Percentiles rank a stretch among this genome's conserved stretches.
Conservation (phyloP, 1,284 basidiomycete genomes). For the Cutaneotrichosporon daszewskae region DNA sequence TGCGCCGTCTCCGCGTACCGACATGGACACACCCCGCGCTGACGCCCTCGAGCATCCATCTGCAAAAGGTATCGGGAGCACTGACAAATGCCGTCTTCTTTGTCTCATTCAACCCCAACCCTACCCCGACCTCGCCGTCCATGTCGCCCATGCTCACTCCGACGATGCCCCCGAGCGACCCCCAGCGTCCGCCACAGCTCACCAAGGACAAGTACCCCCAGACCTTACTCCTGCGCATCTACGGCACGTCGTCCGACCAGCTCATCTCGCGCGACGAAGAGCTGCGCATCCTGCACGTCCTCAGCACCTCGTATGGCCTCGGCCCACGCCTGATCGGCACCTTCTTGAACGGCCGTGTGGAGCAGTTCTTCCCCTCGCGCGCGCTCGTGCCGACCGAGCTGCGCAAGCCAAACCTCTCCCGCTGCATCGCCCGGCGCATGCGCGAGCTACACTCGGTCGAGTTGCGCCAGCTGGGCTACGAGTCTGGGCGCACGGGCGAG, state of each 20-base stretch:
- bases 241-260: conserved; percentile 74
- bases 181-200: conserved; percentile 30
- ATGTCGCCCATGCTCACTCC: conserved; percentile 46
- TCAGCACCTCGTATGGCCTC: conserved; percentile 77
- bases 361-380: conserved; percentile 85
- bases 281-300: conserved; percentile 75
- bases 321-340: conserved; percentile 90
- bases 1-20: conserved; percentile 37
- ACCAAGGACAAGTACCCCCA: conserved; percentile 46
- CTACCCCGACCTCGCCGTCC: conserved; percentile 37
- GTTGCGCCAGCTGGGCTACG: conserved; percentile 57
- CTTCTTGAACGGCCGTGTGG: conserved; percentile 84
- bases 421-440: conserved; percentile 84
- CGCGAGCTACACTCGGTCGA: conserved; percentile 88
- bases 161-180: conserved; percentile 39
- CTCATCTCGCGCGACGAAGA: conserved; percentile 81
- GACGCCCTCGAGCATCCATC: conserved; percentile 53
- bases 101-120: conserved; percentile 55
- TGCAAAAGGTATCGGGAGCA: conserved; percentile 80
- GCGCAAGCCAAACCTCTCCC: conserved; percentile 64
- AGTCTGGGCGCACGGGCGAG: conserved; percentile 55
- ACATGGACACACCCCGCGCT: conserved; percentile 46
- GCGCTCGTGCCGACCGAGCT: conserved; percentile 71
- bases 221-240: conserved; percentile 78
- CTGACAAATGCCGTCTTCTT: conserved; percentile 94